phyloP scores from a whole-genome alignment of 2,329 filamentous ascomycete species.

The Aspergillus hiratsukae region DNA sequence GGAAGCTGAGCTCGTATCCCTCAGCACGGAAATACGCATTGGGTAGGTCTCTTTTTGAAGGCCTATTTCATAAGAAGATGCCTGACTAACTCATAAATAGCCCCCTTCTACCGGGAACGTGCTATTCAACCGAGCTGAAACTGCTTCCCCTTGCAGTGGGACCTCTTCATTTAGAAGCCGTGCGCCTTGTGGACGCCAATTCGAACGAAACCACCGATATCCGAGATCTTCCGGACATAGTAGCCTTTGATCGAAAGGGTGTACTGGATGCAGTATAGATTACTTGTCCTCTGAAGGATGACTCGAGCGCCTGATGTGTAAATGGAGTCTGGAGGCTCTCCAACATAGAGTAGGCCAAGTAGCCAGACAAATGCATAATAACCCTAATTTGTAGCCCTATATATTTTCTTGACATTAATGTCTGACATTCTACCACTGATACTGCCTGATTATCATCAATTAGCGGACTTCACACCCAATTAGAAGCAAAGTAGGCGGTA shows the following conservation, averaged over 20 bases:
- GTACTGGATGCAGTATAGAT: neutral
- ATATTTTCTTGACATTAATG: neutral
- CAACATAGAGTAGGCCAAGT: neutral
- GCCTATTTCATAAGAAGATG: neutral
- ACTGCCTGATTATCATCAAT: no score
- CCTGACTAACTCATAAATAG: slow-evolving; percentile 27
- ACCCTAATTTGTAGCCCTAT: neutral
- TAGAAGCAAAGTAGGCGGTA: no score
- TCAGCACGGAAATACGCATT: slow-evolving; percentile 55
- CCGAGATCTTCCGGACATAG: slow-evolving; percentile 53
- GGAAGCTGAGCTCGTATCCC: slow-evolving; percentile 50
- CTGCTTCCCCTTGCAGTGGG: slow-evolving; percentile 51
- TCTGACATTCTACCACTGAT: neutral
- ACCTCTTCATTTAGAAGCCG: slow-evolving; percentile 48
- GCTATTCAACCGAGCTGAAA: slow-evolving; percentile 53
- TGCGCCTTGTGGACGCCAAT: slow-evolving; percentile 53
- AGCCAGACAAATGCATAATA: neutral
- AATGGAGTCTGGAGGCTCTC: neutral
- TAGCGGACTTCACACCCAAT: no score
- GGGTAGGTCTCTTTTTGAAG: slow-evolving; percentile 42
- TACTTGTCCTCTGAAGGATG: neutral
- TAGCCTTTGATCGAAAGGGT: slow-evolving; percentile 33
- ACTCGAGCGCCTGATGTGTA: neutral
- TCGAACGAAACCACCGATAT: slow-evolving; percentile 54
- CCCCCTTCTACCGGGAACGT: slow-evolving; percentile 51